phyloP scores from a whole-genome alignment of 768 basidiomycete species.

The Russula virescens region DNA sequence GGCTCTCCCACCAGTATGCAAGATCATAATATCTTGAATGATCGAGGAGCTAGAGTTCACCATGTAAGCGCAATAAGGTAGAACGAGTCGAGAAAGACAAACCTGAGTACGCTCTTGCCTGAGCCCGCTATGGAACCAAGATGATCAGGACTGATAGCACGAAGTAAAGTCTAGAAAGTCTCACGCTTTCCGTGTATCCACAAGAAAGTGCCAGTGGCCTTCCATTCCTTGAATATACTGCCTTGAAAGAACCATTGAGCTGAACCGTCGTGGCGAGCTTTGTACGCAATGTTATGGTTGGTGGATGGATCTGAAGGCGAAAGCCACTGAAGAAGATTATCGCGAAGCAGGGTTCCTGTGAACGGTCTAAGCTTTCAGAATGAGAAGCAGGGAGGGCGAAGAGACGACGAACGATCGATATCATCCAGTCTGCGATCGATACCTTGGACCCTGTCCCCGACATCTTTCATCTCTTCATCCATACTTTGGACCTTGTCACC shows the following conservation, averaged over 20 bases:
- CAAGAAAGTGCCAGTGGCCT: neutral
- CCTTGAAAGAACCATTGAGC: neutral
- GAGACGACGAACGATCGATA: neutral
- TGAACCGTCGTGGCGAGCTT: neutral
- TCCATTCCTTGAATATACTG: neutral
- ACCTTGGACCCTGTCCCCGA: neutral
- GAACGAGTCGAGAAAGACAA: neutral
- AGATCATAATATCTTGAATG: neutral
- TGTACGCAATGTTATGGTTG: neutral
- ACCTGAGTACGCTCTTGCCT: conserved; percentile 5
- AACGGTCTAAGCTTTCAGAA: neutral
- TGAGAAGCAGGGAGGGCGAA: neutral
- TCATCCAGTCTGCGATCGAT: neutral
- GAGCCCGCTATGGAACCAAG: neutral
- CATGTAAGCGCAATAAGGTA: neutral
- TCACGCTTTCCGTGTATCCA: neutral
- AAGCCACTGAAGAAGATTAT: neutral
- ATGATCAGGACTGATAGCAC: neutral
- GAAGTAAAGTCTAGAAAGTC: neutral
- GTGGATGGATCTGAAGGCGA: neutral
- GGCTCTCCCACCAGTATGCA: neutral
- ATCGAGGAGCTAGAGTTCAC: neutral
- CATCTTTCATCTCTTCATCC: neutral
- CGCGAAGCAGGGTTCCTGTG: neutral
- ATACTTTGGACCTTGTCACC: neutral